Conservation (phyloP, 2,329 filamentous ascomycete species). For the Lecanoromycetidae sp. region DNA sequence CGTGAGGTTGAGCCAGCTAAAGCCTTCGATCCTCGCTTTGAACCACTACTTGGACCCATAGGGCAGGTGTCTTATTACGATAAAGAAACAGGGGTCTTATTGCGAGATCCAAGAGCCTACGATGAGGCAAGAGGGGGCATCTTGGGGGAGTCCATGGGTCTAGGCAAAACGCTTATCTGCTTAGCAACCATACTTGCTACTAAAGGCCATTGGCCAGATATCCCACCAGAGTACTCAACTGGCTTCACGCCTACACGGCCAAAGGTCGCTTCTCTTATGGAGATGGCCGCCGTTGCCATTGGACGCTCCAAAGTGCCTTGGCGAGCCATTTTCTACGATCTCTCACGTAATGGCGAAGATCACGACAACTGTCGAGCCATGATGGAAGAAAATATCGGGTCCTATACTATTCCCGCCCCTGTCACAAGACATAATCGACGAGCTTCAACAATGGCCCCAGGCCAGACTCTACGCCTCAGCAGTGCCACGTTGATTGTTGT, state of each 20-base stretch:
- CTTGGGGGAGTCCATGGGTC: slow-evolving; percentile 56
- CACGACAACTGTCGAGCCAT: slow-evolving; percentile 44
- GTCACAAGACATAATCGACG: slow-evolving; percentile 29
- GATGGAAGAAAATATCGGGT: slow-evolving; percentile 46
- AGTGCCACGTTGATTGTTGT: slow-evolving; percentile 65
- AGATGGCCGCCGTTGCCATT: slow-evolving; percentile 63
- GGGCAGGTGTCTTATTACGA: slow-evolving; percentile 60
- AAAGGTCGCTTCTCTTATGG: slow-evolving; percentile 50
- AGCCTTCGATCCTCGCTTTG: slow-evolving; percentile 62
- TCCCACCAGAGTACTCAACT: slow-evolving; percentile 50
- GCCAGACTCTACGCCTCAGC: slow-evolving; percentile 45
- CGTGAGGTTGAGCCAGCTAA: slow-evolving; percentile 56
- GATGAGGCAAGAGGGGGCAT: slow-evolving; percentile 66
- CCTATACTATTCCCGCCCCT: slow-evolving; percentile 45
- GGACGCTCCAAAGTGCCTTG: slow-evolving; percentile 59
- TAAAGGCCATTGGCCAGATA: slow-evolving; percentile 51
- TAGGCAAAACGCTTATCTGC: slow-evolving; percentile 81
- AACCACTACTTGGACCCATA: slow-evolving; percentile 46
- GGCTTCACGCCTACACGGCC: slow-evolving; percentile 31
- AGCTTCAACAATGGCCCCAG: slow-evolving; percentile 33
- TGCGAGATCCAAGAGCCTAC: slow-evolving; percentile 58
- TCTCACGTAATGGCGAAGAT: slow-evolving; percentile 37
- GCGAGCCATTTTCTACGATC: slow-evolving; percentile 49
- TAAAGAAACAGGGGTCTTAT: slow-evolving; percentile 47
- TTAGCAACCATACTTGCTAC: slow-evolving; percentile 67